A percentile compares a stretch with the other conserved stretches of the same genome.
These are phyloP conservation scores for Sphaceloma murrayae DNA, from an alignment of 2,329 filamentous ascomycete species.

Conservation along the genomic window DNA sequence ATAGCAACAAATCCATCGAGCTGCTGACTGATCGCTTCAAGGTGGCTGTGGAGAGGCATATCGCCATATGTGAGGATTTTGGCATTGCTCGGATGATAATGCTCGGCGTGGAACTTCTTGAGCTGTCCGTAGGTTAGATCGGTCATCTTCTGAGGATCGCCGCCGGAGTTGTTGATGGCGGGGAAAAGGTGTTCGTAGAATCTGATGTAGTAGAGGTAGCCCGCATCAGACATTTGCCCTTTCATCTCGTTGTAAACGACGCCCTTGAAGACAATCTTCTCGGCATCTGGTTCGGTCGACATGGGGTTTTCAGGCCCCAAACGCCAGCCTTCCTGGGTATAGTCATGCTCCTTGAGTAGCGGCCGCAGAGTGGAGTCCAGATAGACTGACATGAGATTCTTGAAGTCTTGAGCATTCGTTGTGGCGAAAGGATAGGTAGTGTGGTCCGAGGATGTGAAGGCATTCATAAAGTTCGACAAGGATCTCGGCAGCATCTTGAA, in stretches of 20 bases:
- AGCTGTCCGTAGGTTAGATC: slow-evolving; percentile 88
- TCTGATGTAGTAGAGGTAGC: slow-evolving; percentile 89
- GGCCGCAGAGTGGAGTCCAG: slow-evolving; percentile 89
- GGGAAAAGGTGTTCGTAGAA: slow-evolving; percentile 95
- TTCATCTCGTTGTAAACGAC: slow-evolving; percentile 99
- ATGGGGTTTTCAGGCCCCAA: slow-evolving; percentile 82
- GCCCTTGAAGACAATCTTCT: slow-evolving; percentile 83
- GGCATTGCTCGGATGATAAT: slow-evolving; percentile 96
- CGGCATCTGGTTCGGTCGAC: slow-evolving; percentile 39
- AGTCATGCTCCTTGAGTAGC: slow-evolving; percentile 80
- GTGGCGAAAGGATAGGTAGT: slow-evolving; percentile 98
- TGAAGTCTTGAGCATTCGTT: slow-evolving; percentile 89
- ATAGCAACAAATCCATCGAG: slow-evolving; percentile 65
- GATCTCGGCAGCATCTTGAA: slow-evolving; percentile 99
- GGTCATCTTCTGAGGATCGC: slow-evolving; percentile 92
- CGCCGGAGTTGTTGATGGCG: slow-evolving; percentile 89
- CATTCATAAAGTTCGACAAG: slow-evolving; percentile 99
- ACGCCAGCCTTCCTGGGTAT: slow-evolving; percentile 93
- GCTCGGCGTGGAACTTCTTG: slow-evolving; percentile 75
- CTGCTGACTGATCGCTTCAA: slow-evolving; percentile 67
- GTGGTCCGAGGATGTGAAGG: slow-evolving; percentile 91
- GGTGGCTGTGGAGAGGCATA: slow-evolving; percentile 72
- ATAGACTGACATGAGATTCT: slow-evolving; percentile 93
- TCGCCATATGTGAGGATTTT: slow-evolving; percentile 94
- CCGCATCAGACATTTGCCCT: slow-evolving; percentile 94